Base-by-base conservation (phyloP, 352 stramenopile genomes). In the Aphanomyces euteiches region DNA sequence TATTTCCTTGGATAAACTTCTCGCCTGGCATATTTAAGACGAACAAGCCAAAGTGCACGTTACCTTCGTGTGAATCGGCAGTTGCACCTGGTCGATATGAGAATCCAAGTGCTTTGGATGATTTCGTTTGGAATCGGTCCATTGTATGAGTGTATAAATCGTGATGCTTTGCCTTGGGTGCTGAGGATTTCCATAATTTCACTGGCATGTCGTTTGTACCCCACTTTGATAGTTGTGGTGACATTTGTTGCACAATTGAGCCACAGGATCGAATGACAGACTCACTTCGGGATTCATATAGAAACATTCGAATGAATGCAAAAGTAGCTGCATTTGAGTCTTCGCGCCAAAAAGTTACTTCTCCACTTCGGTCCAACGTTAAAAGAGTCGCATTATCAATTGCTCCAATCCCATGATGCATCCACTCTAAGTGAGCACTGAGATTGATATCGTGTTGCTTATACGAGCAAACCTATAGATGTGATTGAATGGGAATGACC, bases 301-400 rank as follows among this genome's bases (percentile, higher is more conserved):
- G 17, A 63, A 67, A 17, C 37, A 19, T 56, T 17, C 47, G 64
- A 5, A 70, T 7, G 21, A 70, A 70, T 0, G n/a, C 77, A 72
- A 95, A 94, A 10, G 81, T 68, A 5, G 74, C 56, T 4, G 77
- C 74, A 28, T 75, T 77, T 5, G 79, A 64, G 40, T 82, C 89
- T 65, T 93, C 84, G 10, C 83, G 78, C 88, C 88, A 95, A 28
- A 94, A 89, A 28, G 81, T 89, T 48, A 95, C 66, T 37, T 75
- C 82, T 5, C 86, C 86, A 37, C 70, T 66, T 28, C 76, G 74
- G 56, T 95, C 84, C 38, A 95, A 77, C 47, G 82, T 82, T 56
- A 90, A 87, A n/a, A 95, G 71, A 80, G 92, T 94, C 79, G 67
- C 74, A 78, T 38, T 73, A 66, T 56, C 47, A 54, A 61, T 19